Base-by-base conservation (phyloP, 805 yeast species). In the Kregervanrija pseudodelftensis region DNA sequence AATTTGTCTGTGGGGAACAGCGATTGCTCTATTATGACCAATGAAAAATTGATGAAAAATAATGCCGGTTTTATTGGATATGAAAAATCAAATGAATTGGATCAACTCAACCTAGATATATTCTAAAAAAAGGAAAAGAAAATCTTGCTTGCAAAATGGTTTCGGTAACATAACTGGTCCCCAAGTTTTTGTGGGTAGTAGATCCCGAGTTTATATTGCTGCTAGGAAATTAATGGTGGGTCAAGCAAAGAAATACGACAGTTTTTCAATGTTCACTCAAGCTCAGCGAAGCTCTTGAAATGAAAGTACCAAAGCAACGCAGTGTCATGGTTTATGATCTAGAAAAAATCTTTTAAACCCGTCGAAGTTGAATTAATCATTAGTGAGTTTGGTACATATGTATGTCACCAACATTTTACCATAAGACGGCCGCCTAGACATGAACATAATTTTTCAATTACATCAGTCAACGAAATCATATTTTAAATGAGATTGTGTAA, bases 91-190 rank as follows among this genome's bases (percentile, higher is more conserved):
- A n/a, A n/a, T n/a, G n/a, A n/a, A n/a, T n/a, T n/a, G n/a, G n/a
- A n/a, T n/a, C n/a, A n/a, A n/a, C n/a, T n/a, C n/a, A n/a, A n/a
- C n/a, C n/a, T n/a, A n/a, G n/a, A n/a, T n/a, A n/a, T n/a, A n/a
- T n/a, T n/a, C n/a, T n/a, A n/a, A n/a, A n/a, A n/a, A n/a, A n/a
- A n/a, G n/a, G n/a, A n/a, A n/a, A n/a, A n/a, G n/a, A n/a, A n/a
- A n/a, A n/a, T n/a, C n/a, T n/a, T n/a, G n/a, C n/a, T n/a, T n/a
- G n/a, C n/a, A n/a, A n/a, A n/a, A n/a, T n/a, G n/a, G 70, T 77
- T 30, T 76, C 39, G 85, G 86, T 10, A 77, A 80, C 58, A 61
- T 82, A 36, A 70, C 80, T 42, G 89, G 89, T 2, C 87, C 90
- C 5, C 86, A 81, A 59, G 72, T 85, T n/a, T 83, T 82, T 63